A percentile compares a stretch with the other conserved stretches of the same genome.
These are phyloP conservation scores for Colletotrichum brevisporum DNA, from an alignment of 2,329 filamentous ascomycete genomes.

Conservation along the genomic window DNA sequence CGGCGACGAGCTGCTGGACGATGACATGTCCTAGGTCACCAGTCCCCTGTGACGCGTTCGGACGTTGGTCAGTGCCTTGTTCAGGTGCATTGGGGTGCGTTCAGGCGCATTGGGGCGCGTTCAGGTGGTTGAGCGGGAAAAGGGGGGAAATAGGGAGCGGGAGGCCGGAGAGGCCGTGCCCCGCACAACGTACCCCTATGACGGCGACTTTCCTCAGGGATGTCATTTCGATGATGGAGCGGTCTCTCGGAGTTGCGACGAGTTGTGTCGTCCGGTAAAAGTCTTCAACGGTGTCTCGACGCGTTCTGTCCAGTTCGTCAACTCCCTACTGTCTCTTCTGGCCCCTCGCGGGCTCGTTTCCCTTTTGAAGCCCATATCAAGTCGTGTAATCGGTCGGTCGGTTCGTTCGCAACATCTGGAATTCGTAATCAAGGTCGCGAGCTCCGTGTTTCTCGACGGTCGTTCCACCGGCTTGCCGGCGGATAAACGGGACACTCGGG, in stretches of 20 bases:
- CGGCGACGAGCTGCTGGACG: constrained; percentile 47
- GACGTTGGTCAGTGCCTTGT: constrained; percentile 17
- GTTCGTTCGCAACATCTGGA: not conserved
- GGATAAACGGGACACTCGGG: constrained; percentile 14
- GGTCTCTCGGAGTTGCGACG: not conserved
- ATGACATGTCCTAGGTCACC: constrained; percentile 52
- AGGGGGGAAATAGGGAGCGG: not conserved
- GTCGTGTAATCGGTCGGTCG: not conserved
- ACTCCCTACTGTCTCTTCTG: not conserved
- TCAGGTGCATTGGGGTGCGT: not conserved
- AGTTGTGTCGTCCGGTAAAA: constrained; percentile 18
- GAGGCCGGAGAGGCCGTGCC: not conserved
- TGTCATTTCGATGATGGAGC: not conserved
- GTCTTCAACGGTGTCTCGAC: constrained; percentile 1
- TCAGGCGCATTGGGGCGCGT: too few relatives aligned
- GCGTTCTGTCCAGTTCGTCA: not conserved
- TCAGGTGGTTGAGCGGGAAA: not conserved
- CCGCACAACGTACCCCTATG: constrained; percentile 17
- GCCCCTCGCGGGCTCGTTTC: not conserved
- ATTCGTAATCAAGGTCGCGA: not conserved
- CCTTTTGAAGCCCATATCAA: not conserved
- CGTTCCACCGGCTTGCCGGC: constrained; percentile 1
- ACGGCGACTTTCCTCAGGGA: not conserved
- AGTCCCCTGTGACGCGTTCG: constrained; percentile 33
- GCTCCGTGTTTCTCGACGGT: not conserved